Base-by-base conservation (phyloP, 2,329 filamentous ascomycete genomes). In the Aspergillaceae sp. region DNA sequence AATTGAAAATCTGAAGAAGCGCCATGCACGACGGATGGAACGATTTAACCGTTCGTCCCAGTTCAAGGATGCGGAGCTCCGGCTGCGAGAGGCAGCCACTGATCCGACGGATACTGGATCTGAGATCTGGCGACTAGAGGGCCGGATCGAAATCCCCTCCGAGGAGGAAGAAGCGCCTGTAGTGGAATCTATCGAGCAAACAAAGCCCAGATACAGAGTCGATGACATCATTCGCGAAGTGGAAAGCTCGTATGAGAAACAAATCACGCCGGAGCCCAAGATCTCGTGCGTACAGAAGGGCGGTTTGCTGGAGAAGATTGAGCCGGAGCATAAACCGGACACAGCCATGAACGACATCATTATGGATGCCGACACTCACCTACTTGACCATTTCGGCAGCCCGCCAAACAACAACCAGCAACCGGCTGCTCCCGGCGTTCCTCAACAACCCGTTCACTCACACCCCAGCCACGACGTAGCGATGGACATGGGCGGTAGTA, bases 1-100 rank as follows among this genome's bases (percentile, higher is more conserved):
- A 58, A 88, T 97, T 46, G 85, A 90, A 56, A 82, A 80, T 55
- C 83, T 97, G 78, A 87, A 88, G 66, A 79, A 78, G 32, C 80
- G 84, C 29, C 91, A 98, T 64, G 82, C 80, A 2, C 81, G 80
- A 58, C 78, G 83, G 47, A 78, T 97, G 70, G 80, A 82, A 27
- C 84, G 83, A 53, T 78, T 95, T 56, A 84, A 83, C 63, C 78
- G 80, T 46, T 82, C 80, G 45, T 84, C 84, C 5, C 67, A 82
- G 0, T 74, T 94, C 42, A 83, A 81, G 56, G 74, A 79, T 47
- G 85, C 87, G 1, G 91, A 96, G 66, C 79, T 83, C 56, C 80
- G 86, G 48, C 72, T 97, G 46, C 80, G 87, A 32, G 76, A 76
- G 45, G 77, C 85, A 1, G 74, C 79, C 1, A 76, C 84, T 51